These are phyloP conservation scores for Gardenia jasminoides DNA, from an alignment of 257 asterid genomes.

Conservation along the genomic window DNA sequence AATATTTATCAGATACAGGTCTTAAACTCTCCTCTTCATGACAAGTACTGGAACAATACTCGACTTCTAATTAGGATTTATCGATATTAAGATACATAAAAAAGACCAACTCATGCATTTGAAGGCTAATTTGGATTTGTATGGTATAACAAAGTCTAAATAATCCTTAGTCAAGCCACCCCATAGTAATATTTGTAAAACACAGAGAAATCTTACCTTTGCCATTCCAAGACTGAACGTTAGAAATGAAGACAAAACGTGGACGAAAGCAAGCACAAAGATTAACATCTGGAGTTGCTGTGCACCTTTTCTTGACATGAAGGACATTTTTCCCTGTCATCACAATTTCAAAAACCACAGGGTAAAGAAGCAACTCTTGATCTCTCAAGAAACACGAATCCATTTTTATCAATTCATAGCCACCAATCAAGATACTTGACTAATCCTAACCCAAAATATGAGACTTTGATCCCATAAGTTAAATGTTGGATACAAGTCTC, in stretches of 20 bases:
- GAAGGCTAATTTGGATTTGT: too few species aligned
- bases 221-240: constrained; percentile 65
- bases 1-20: not conserved
- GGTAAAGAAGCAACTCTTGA: not conserved
- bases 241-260: constrained; percentile 64
- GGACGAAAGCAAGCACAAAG: constrained; percentile 65
- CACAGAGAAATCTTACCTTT: constrained; percentile 39
- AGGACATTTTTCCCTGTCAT: constrained; percentile 60
- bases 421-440: too few species aligned
- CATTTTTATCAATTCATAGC: too few species aligned
- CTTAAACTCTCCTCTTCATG: not conserved
- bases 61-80: not conserved
- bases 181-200: not conserved
- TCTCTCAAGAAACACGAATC: not conserved
- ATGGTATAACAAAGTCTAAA: too few species aligned
- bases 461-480: too few species aligned
- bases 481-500: too few species aligned
- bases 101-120: not conserved
- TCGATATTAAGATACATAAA: not conserved
- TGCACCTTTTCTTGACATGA: constrained; percentile 56
- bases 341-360: constrained; percentile 14
- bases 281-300: constrained; percentile 72
- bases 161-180: too few species aligned
- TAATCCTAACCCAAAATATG: too few species aligned
- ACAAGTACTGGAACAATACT: not conserved